Conservation (phyloP, 805 yeast genomes). For the Nakazawaea siamensis region DNA sequence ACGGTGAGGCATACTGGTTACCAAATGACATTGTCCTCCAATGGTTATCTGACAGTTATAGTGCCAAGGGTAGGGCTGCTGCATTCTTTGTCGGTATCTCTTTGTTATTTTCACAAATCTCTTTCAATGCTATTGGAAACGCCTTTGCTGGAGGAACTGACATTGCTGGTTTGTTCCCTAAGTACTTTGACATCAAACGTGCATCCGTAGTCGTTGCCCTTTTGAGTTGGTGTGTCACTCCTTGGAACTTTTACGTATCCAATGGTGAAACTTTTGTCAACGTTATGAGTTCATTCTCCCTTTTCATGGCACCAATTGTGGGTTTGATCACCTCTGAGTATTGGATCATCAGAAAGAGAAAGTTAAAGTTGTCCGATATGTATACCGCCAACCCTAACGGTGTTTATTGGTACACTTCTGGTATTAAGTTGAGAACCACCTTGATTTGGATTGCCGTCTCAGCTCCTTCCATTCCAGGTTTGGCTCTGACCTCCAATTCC, state of each 20-base stretch:
- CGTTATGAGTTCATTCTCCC: constrained; percentile 31
- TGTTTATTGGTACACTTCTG: constrained; percentile 31
- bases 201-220: constrained; percentile 34
- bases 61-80: constrained; percentile 33
- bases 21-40: constrained; percentile 31
- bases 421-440: constrained; percentile 34
- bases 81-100: constrained; percentile 36
- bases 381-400: constrained; percentile 22
- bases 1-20: constrained; percentile 35
- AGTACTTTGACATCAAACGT: constrained; percentile 31
- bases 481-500: constrained; percentile 24
- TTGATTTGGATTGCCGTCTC: constrained; percentile 29
- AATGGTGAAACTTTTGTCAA: constrained; percentile 27
- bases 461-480: constrained; percentile 45
- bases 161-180: constrained; percentile 38
- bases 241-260: constrained; percentile 29
- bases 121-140: constrained; percentile 29
- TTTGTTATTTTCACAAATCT: constrained; percentile 27
- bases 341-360: constrained; percentile 28
- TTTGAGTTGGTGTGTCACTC: constrained; percentile 27
- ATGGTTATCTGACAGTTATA: constrained; percentile 32
- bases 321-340: constrained; percentile 30
- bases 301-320: constrained; percentile 30
- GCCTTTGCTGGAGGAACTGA: constrained; percentile 43
- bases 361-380: constrained; percentile 31